These are phyloP conservation scores for Psophocarpus tetragonolobus DNA, from an alignment of 306 rosid genomes.

Conservation along the genomic window DNA sequence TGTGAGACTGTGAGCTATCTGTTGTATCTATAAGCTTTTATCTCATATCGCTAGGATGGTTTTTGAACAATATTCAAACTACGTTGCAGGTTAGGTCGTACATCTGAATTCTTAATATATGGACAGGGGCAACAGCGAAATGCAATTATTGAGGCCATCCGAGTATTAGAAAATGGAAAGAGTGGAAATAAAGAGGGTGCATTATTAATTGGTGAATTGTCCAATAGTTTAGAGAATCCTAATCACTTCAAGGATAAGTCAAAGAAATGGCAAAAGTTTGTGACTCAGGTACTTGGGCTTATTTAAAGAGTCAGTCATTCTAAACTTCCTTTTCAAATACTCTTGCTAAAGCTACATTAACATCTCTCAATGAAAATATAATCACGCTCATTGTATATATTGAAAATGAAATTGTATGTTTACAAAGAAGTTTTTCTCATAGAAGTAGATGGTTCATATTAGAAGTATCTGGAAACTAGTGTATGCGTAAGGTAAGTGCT, in stretches of 20 bases:
- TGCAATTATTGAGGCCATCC: constrained; percentile 83
- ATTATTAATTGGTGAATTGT: constrained; percentile 45
- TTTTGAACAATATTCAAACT: constrained; percentile 14
- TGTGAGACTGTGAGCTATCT: not conserved
- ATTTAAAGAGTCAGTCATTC: constrained; percentile 19
- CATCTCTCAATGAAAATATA: constrained; percentile 24
- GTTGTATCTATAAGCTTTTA: not conserved
- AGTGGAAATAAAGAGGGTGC: constrained; percentile 42
- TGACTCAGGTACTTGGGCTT: constrained; percentile 69
- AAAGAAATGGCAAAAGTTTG: constrained; percentile 92
- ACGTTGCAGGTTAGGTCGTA: constrained; percentile 72
- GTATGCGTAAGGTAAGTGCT: not conserved
- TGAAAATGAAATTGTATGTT: not conserved
- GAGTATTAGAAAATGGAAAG: constrained; percentile 63
- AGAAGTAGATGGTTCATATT: not conserved
- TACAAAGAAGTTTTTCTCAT: not conserved
- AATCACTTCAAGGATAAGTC: constrained; percentile 74
- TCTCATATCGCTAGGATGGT: not conserved
- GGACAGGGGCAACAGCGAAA: constrained; percentile 93
- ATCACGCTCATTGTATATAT: not conserved
- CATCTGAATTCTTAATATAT: constrained; percentile 84
- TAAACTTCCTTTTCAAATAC: constrained; percentile 12
- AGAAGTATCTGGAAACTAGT: not conserved
- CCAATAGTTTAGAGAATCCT: constrained; percentile 47
- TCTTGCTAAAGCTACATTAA: constrained; percentile 12